Base-by-base conservation (phyloP, 306 rosid species). In the Arachis stenosperma region DNA sequence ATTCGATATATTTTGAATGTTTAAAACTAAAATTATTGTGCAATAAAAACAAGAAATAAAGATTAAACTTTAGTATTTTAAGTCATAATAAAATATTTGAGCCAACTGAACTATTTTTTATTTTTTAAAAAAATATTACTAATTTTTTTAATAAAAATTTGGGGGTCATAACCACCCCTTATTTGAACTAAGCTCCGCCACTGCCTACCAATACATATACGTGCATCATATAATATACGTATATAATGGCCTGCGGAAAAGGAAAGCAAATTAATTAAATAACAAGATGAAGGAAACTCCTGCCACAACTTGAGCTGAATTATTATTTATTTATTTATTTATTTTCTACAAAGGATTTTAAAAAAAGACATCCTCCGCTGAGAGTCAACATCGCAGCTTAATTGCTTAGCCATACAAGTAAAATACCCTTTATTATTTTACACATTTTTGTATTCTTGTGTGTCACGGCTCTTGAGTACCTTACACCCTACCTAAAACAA, bases 291-390 rank as follows among this genome's bases (percentile, higher is more conserved):
- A 33, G 37, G 9, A 17, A 61, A 37, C 48, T 37, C 2, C 29
- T 61, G 33, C 7, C 50, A 63, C 42, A 41, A 41, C n/a, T 15
- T 41, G 13, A 40, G 67, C 50, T 14, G 50, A 62, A 62, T 62
- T 14, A 37, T n/a, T 37, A 14, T 51, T 40, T 9, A 9, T 47
- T 47, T 47, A 6, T 6, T 44, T 44, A 44, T 44, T 44, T 22
- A 22, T 22, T 5, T 9, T 8, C 2, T 60, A 58, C 65, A 61
- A 14, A 61, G 30, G 48, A 61, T 7, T 61, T 12, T 6, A 61
- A 61, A 61, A 61, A 61, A 62, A 41, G 52, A 63, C 52, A 63
- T 42, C 68, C 51, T 63, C 33, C 10, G 51, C 15, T 15, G 2
- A 15, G 68, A 41, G 11, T 37, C 48, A 61, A 52, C 57, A 52